Base-by-base conservation (phyloP, 2,329 filamentous ascomycete genomes). In the Juglanconis juglandina region DNA sequence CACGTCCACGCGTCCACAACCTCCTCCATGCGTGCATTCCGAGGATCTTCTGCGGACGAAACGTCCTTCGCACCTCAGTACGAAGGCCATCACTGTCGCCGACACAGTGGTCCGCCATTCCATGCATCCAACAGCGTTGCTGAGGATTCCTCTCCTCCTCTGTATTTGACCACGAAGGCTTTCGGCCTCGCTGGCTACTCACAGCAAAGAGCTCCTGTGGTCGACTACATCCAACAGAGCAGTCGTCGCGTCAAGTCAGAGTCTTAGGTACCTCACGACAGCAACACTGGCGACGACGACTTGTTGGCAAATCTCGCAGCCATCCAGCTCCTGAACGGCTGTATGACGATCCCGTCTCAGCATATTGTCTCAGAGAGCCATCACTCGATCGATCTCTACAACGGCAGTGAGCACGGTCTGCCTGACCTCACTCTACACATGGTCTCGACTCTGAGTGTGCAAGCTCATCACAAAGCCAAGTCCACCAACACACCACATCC, bases 241-340 rank as follows among this genome's bases (percentile, higher is more conserved):
- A 3, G 34, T 53, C 58, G 47, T 52, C 58, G 39, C 9, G 6
- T 30, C 48, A 42, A 49, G 24, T 52, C 53, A 5, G 53, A 60
- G 24, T 42, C 48, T 11, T 56, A 42, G 33, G 4, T 34, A 1
- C 5, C 32, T 24, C 13, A 17, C 32, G 4, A 17, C 14, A 5
- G 13, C 13, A 11, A 46, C 14, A 35, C 7, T 17, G 7, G 42
- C 10, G 52, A 24, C n/a, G 11, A 24, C 33, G 35, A 47, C 8
- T 11, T 55, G 4, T 14, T 66, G 51, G 63, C 51, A 9, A 62
- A 42, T 11, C 48, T 65, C 17, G 64, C 59, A 10, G 61, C 63
- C 4, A 55, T 60, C 14, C 61, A 61, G 33, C 59, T 63, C 17
- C 30, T 65, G 24, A 46, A 44, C 32, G 64, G 53, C 32, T 65